Percentiles rank a stretch among this genome's conserved stretches.
Evolutionary conservation across 23 red algal genomes (phyloP).

Genomic region (Gracilaria gracilis): DNA sequence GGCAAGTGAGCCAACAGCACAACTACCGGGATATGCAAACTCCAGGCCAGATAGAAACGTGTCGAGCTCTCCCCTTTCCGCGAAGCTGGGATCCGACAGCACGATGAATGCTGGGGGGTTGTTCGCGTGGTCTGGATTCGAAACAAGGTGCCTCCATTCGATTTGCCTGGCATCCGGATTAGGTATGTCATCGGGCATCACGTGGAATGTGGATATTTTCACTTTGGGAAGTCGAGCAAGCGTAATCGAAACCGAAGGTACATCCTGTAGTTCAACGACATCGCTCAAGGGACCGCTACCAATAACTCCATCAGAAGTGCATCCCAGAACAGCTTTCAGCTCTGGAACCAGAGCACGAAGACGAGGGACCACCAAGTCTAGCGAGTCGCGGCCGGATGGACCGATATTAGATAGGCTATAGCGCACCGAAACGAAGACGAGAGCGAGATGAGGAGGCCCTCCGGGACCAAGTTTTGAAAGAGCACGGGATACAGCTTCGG

Average conservation of each 20-base stretch:
- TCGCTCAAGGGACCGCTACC: constrained; percentile 40
- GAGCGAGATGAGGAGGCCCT: constrained; percentile 46
- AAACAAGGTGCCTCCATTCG: constrained; percentile 66
- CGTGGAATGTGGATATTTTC: constrained; percentile 61
- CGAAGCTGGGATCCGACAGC: constrained; percentile 66
- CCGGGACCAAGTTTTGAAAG: constrained; percentile 70
- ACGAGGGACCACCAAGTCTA: constrained; percentile 64
- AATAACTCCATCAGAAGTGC: constrained; percentile 75
- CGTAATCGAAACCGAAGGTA: constrained; percentile 54
- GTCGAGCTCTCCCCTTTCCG: constrained; percentile 63
- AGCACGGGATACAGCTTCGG: constrained; percentile 59
- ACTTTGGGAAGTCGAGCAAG: constrained; percentile 58
- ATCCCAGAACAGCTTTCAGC: constrained; percentile 67
- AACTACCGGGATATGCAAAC: constrained; percentile 68
- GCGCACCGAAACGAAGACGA: constrained; percentile 77
- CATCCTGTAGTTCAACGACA: constrained; percentile 59
- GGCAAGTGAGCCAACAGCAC: constrained; percentile 54
- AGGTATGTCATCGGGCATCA: constrained; percentile 78
- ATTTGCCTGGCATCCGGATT: constrained; percentile 58
- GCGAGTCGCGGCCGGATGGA: constrained; percentile 59
- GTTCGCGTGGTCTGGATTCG: constrained; percentile 37
- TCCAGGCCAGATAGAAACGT: constrained; percentile 65
- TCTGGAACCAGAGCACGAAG: constrained; percentile 67
- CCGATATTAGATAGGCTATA: constrained; percentile 62
- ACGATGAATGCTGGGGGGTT: constrained; percentile 66